A percentile compares a stretch with the other conserved stretches of the same genome.
phyloP scores from a whole-genome alignment of 2,329 filamentous ascomycete genomes.

The Bertia moriformis region DNA sequence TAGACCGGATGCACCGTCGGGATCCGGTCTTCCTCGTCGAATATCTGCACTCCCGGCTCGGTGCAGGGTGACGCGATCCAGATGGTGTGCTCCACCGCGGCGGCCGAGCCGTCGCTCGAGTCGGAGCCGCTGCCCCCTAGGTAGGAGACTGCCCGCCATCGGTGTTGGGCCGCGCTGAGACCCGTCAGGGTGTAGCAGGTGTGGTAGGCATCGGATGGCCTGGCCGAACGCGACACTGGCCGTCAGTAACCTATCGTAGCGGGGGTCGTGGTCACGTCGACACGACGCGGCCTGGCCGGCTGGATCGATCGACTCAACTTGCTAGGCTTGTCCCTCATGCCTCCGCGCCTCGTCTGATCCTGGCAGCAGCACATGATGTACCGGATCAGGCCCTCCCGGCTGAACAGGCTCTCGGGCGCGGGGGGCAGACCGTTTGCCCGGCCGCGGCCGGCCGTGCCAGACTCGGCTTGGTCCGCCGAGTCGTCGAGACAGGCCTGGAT shows the following conservation, averaged over 20 bases:
- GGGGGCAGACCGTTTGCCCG: slow-evolving; percentile 2
- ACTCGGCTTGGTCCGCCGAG: slow-evolving; percentile 14
- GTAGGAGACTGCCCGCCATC: slow-evolving; percentile 15
- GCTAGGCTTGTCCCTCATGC: slow-evolving; percentile 83
- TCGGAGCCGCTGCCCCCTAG: slow-evolving; percentile 13
- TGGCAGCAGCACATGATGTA: slow-evolving; percentile 89
- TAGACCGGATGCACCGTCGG: slow-evolving; percentile 68
- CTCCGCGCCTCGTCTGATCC: slow-evolving; percentile 54
- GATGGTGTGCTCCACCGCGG: slow-evolving; percentile 19
- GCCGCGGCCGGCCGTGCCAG: slow-evolving; percentile 2
- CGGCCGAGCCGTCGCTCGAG: slow-evolving; percentile 24
- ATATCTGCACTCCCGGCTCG: slow-evolving; percentile 42
- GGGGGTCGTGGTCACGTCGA: slow-evolving; percentile 3
- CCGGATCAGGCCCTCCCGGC: slow-evolving; percentile 67
- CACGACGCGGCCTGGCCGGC: too few relatives aligned
- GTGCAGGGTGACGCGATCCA: slow-evolving; percentile 27
- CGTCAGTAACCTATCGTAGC: slow-evolving; percentile 3
- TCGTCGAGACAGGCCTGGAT: slow-evolving; percentile 64
- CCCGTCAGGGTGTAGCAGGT: slow-evolving; percentile 83
- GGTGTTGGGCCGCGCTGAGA: slow-evolving; percentile 67
- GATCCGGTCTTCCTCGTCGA: slow-evolving; percentile 58
- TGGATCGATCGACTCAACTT: too few relatives aligned
- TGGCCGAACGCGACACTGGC: too few relatives aligned
- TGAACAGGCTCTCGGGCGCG: slow-evolving; percentile 45
- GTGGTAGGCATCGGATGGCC: slow-evolving; percentile 75